Base-by-base conservation (phyloP, 768 basidiomycete species). In the Xerocomus spinulosus region DNA sequence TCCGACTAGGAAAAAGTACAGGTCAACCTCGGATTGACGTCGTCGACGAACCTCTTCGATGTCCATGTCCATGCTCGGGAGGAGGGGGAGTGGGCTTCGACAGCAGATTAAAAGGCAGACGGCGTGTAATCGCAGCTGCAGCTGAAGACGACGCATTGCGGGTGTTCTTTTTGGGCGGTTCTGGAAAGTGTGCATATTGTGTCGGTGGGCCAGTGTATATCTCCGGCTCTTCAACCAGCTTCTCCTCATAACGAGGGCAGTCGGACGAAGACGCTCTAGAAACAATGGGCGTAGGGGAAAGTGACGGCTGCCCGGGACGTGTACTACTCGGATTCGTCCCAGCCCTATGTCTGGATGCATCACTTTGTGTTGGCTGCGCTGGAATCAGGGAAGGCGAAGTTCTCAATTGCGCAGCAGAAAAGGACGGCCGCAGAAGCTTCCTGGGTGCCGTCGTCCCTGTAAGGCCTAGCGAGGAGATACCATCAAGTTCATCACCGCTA, bases 381-480 rank as follows among this genome's bases (percentile, higher is more conserved):
- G 68, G 61, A 50, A 64, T 49, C 26, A 70, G 47, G 37, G 71
- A 70, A n/a, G 76, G 69, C 9, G 70, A 68, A 14, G 73, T 79
- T 48, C 87, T 76, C 33, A 90, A 69, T 56, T 90, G 87, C 12
- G 85, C 84, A 43, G 87, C 87, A 60, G 87, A 90, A 54, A 79
- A 76, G 18, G 87, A 90, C 14, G 87, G 83, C 43, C 87, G 76
- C 48, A 90, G 61, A 43, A 68, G 64, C 53, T 73, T 74, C 58
- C 84, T 73, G 24, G 83, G 80, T 17, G 79, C 81, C 44, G 77
- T 71, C 42, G 80, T 72, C 5, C 83, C 79, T 46, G 73, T 75
- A 38, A 71, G 70, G 28, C 67, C 68, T 13, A 77, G 63, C 37
- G 73, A 69, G 41, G 73, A 69, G 42, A 81, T 63, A 6, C 74